These are phyloP conservation scores for Syncephalastrum racemosum DNA, from an alignment of 371 early-diverging fungal genomes.

Conservation along the genomic window DNA sequence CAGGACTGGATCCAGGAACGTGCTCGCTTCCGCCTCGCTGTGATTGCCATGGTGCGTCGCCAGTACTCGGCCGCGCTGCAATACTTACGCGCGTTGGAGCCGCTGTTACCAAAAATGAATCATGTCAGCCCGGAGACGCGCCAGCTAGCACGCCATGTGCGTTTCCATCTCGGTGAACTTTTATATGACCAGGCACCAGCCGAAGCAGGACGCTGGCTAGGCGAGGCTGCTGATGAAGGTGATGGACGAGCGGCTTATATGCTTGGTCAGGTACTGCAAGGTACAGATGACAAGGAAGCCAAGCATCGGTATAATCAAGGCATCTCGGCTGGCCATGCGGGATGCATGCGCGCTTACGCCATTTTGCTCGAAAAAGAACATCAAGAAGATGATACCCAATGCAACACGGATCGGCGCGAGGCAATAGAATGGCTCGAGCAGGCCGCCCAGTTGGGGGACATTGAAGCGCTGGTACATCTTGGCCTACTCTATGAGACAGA, in stretches of 20 bases:
- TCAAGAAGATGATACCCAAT: background rate
- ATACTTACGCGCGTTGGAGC: slow-evolving; percentile 8
- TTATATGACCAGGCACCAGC: background rate
- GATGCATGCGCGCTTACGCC: slow-evolving; percentile 25
- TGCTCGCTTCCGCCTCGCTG: slow-evolving; percentile 26
- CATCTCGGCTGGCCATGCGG: slow-evolving; percentile 16
- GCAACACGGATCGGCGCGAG: slow-evolving; percentile 13
- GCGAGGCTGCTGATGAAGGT: slow-evolving; percentile 16
- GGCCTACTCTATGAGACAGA: slow-evolving; percentile 13
- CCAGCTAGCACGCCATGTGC: slow-evolving; percentile 27
- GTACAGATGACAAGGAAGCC: slow-evolving; percentile 14
- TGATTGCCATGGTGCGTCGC: slow-evolving; percentile 15
- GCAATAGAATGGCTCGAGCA: slow-evolving; percentile 17
- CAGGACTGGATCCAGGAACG: slow-evolving; percentile 27
- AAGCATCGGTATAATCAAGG: slow-evolving; percentile 16
- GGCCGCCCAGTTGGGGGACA: slow-evolving; percentile 17
- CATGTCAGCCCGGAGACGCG: slow-evolving; percentile 26
- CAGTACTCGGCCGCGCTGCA: slow-evolving; percentile 18
- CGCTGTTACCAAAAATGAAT: slow-evolving; percentile 19
- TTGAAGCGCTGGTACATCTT: slow-evolving; percentile 20
- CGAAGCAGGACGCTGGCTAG: slow-evolving; percentile 16
- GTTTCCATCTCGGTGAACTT: slow-evolving; percentile 30
- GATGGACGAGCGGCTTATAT: slow-evolving; percentile 18
- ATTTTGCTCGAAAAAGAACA: slow-evolving; percentile 14
- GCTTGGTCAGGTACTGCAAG: slow-evolving; percentile 16